Conservation (phyloP, 345 rosid species). For the Lepidium africanum region DNA sequence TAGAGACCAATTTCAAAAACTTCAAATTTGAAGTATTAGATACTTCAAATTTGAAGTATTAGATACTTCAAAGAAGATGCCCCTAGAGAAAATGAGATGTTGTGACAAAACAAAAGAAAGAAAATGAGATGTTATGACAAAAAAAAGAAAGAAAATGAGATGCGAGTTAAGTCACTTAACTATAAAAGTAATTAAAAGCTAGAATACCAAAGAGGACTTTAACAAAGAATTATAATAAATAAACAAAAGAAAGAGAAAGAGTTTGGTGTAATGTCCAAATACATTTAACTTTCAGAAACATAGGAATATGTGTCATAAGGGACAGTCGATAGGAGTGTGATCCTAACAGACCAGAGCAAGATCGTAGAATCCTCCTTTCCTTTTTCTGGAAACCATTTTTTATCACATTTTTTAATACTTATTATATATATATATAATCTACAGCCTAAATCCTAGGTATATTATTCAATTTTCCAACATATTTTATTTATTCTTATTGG, state of each 20-base stretch:
- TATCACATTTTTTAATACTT: background rate
- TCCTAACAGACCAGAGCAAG: conserved; percentile 11
- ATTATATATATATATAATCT: background rate
- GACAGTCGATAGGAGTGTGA: conserved; percentile 15
- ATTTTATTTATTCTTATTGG: background rate
- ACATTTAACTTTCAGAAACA: background rate
- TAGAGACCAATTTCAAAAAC: no score
- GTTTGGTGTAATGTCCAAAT: conserved; percentile 3
- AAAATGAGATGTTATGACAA: no score
- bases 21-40: no score
- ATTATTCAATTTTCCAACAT: background rate
- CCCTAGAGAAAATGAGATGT: no score
- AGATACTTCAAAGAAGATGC: no score
- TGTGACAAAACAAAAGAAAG: no score
- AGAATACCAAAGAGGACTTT: no score
- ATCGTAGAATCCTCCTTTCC: conserved; percentile 7
- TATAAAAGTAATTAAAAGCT: background rate
- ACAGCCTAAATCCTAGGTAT: background rate
- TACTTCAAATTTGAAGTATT: no score
- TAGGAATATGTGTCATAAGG: conserved; percentile 4
- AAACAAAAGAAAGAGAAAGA: background rate
- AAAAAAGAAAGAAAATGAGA: background rate
- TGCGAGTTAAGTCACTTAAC: background rate
- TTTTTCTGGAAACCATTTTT: background rate
- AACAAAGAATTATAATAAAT: no score